phyloP scores from a whole-genome alignment of 208 protist genomes.

The Trypanosoma theileri region DNA sequence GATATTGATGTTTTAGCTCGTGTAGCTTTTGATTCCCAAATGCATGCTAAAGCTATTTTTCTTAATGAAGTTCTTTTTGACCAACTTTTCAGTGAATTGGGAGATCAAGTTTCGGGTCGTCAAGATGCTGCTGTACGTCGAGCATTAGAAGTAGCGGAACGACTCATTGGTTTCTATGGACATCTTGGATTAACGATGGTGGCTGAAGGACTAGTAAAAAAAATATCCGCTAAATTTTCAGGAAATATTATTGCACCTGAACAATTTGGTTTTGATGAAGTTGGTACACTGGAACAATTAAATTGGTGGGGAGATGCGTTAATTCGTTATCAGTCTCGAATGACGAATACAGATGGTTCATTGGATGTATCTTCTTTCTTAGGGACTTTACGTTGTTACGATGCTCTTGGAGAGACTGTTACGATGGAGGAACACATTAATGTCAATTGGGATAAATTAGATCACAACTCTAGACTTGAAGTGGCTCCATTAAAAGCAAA shows the following conservation, averaged over 20 bases:
- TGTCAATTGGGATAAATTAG: conserved; percentile 61
- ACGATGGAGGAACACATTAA: conserved; percentile 59
- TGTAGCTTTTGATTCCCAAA: conserved; percentile 72
- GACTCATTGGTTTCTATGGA: conserved; percentile 84
- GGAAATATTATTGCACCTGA: conserved; percentile 69
- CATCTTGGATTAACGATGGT: conserved; percentile 85
- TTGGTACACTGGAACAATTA: conserved; percentile 84
- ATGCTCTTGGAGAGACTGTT: conserved; percentile 71
- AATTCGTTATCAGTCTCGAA: conserved; percentile 62
- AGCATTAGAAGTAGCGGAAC: conserved; percentile 62
- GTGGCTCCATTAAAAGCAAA: conserved; percentile 80
- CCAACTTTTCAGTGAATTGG: conserved; percentile 48
- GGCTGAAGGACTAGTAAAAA: conserved; percentile 79
- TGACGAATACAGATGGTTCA: conserved; percentile 39
- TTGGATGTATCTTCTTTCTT: conserved; percentile 63
- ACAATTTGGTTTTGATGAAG: conserved; percentile 79
- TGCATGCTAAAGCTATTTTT: conserved; percentile 89
- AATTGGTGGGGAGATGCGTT: conserved; percentile 87
- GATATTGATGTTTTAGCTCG: conserved; percentile 66
- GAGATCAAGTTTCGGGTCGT: conserved; percentile 31
- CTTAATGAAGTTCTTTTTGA: conserved; percentile 88
- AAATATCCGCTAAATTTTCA: conserved; percentile 75
- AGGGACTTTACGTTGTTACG: conserved; percentile 76
- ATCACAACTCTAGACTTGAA: conserved; percentile 41
- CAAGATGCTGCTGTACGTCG: conserved; percentile 53